Evolutionary conservation across 352 stramenopile genomes (phyloP).

Genomic region (Albugo candida): DNA sequence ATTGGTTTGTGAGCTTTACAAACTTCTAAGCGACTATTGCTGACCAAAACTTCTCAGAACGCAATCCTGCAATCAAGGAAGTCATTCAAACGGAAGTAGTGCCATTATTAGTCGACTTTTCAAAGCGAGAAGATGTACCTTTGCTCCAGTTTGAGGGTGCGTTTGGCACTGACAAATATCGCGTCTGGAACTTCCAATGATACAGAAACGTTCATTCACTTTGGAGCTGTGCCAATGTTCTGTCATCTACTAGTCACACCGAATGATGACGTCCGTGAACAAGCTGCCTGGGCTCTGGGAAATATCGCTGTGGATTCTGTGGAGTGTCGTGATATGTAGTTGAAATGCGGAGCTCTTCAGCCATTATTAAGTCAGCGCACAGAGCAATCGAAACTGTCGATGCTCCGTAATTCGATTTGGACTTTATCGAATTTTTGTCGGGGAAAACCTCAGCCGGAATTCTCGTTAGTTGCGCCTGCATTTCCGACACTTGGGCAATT

Average conservation of each 20-base stretch:
- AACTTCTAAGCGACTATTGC: background rate
- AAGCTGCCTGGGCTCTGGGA: constrained; percentile 93
- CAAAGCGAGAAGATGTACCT: constrained; percentile 87
- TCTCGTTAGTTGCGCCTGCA: constrained; percentile 75
- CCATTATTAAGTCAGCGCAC: constrained; percentile 90
- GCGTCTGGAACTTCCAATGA: constrained; percentile 94
- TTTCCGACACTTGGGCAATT: constrained; percentile 92
- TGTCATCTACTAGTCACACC: constrained; percentile 88
- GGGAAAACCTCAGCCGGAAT: constrained; percentile 54
- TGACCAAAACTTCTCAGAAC: constrained; percentile 59
- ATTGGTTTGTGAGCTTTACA: constrained; percentile 55
- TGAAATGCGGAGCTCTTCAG: constrained; percentile 83
- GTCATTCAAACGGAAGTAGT: constrained; percentile 97
- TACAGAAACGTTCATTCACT: constrained; percentile 94
- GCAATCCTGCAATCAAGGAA: constrained; percentile 97
- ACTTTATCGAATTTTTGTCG: constrained; percentile 98
- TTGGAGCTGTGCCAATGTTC: constrained; percentile 95
- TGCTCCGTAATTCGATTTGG: constrained; percentile 98
- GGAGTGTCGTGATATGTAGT: constrained; percentile 91
- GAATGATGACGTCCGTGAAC: constrained; percentile 94
- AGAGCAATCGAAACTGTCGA: constrained; percentile 89
- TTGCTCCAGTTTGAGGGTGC: constrained; percentile 95
- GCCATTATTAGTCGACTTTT: constrained; percentile 95
- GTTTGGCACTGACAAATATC: constrained; percentile 99
- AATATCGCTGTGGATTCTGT: constrained; percentile 99